Base-by-base conservation (phyloP, 2,329 filamentous ascomycete species). In the Ceratocystis lukuohia region DNA sequence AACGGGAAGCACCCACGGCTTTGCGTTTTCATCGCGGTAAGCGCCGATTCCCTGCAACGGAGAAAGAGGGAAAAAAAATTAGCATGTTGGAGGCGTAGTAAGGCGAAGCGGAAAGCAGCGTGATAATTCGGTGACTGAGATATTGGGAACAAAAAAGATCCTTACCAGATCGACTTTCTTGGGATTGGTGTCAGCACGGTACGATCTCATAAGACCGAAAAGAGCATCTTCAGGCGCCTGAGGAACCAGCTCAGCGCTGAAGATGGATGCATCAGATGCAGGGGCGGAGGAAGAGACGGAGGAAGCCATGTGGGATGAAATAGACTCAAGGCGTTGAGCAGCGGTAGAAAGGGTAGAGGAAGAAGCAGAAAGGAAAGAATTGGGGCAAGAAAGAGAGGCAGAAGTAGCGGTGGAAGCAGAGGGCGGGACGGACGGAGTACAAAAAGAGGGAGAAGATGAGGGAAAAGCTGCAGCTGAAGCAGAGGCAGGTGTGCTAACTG, bases 1-100 rank as follows among this genome's bases (percentile, higher is more conserved):
- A 1, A 97, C 93, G 22, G 94, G 93, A 69, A 99, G 79, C 69
- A 99, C 86, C 94, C 94, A 99, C 2, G 94, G 94, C 80, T 97
- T 97, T 69, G 91, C 93, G 74, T 92, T 88, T 78, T 97, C 82
- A 74, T 96, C 94, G 75, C 94, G 84, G 78, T 99, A 99, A 68
- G 94, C 94, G 71, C 94, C 94, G 79, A 97, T 86, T 67, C 84
- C 84, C 83, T 84, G 67, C 48, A 15, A 64, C n/a, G 53, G 15
- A 33, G 45, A 61, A 48, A 48, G 48, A 37, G 65, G 67, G 63
- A 48, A 62, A 33, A 63, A 12, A 33, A 28, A 50, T 37, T n/a
- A 53, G 46, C 62, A 62, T n/a, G 25, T 25, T 41, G 37, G 37
- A 41, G 61, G 6, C 25, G 17, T 22, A 28, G 22, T 28, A 28